phyloP scores from a whole-genome alignment of 1,139 yeast species.

The Yarrowia galli region DNA sequence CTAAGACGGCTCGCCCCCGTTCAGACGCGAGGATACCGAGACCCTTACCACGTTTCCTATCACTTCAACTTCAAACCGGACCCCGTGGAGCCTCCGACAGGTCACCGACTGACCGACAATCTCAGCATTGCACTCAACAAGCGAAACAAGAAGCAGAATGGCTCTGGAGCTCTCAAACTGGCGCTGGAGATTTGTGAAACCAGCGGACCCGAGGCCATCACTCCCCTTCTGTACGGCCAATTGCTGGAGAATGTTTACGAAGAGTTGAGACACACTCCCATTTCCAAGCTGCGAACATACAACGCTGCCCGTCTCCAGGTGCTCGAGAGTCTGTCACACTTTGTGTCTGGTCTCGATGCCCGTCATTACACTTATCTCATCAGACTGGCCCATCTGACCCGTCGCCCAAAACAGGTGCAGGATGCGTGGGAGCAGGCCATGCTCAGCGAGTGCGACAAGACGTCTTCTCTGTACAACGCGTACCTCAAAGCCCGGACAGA shows the following conservation, averaged over 20 bases:
- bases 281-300: background rate
- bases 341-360: background rate
- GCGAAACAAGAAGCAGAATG: background rate
- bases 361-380: constrained; percentile 5
- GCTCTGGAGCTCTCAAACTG: background rate
- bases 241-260: constrained; percentile 7
- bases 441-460: constrained; percentile 41
- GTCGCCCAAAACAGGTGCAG: constrained; percentile 7
- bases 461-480: constrained; percentile 50
- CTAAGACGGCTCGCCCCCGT: constrained; percentile 7
- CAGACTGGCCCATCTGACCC: background rate
- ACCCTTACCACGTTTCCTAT: background rate
- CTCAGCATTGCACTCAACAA: background rate
- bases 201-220: background rate
- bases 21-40: constrained; percentile 1
- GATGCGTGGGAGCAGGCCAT: constrained; percentile 22
- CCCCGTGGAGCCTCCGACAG: background rate
- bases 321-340: background rate
- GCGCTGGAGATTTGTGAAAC: constrained; percentile 4
- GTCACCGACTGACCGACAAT: constrained; percentile 2
- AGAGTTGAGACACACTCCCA: background rate
- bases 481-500: constrained; percentile 50
- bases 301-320: background rate
- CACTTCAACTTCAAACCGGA: background rate
- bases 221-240: background rate